phyloP scores from a whole-genome alignment of 2,329 filamentous ascomycete genomes.

The Trichoderma sp. region DNA sequence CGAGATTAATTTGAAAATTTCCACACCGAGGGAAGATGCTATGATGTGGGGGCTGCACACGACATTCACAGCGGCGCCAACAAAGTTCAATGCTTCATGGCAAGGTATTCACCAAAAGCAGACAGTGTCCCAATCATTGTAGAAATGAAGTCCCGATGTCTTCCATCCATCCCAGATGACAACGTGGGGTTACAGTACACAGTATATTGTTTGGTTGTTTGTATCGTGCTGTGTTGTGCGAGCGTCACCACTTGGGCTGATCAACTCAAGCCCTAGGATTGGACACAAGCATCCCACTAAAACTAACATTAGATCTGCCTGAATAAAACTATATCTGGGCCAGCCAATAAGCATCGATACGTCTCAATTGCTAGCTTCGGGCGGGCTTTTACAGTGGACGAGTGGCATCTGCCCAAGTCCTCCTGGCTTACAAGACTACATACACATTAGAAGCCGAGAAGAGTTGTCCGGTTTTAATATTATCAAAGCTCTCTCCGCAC shows the following conservation, averaged over 20 bases:
- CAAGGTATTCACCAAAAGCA: background rate
- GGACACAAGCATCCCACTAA: background rate
- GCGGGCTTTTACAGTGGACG: background rate
- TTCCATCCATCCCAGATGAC: background rate
- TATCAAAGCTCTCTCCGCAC: background rate
- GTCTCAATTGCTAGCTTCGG: background rate
- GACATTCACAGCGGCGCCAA: background rate
- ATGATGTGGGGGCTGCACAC: constrained; percentile 8
- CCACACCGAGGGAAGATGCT: background rate
- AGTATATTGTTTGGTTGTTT: background rate
- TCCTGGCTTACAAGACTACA: no score
- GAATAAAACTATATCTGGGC: background rate
- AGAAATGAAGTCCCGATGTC: background rate
- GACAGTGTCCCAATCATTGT: background rate
- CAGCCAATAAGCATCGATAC: background rate
- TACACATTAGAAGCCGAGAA: no score
- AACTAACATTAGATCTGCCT: background rate
- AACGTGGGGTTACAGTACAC: background rate
- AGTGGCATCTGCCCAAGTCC: background rate
- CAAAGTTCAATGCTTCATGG: background rate
- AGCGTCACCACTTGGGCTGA: background rate
- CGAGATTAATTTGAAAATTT: constrained; percentile 12
- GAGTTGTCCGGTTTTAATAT: no score
- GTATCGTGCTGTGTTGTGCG: background rate
- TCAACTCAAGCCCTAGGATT: background rate